Conservation (phyloP, 192 early-diverging fungal genomes). For the Obelidium mucronatum region DNA sequence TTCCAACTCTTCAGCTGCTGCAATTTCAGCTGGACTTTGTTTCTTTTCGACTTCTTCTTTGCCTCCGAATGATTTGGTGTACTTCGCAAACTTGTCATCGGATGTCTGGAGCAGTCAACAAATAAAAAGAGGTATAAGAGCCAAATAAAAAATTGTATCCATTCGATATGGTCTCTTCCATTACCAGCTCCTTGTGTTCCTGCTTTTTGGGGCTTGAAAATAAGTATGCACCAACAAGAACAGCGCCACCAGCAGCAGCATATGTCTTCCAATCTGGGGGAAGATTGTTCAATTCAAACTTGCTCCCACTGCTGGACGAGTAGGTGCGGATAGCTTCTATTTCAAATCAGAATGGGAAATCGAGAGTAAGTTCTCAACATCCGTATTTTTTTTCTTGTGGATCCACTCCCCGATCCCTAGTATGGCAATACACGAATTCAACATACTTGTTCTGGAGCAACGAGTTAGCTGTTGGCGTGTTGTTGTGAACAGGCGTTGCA, state of each 20-base stretch:
- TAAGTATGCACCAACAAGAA: neutral
- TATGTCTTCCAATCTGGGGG: conserved; percentile 14
- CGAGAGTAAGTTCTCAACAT: no score
- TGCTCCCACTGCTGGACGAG: neutral
- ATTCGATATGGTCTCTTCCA: no score
- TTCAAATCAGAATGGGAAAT: neutral
- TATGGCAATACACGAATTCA: no score
- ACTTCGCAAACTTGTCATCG: conserved; percentile 31
- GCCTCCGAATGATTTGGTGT: conserved; percentile 20
- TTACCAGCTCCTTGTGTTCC: neutral
- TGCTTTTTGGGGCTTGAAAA: neutral
- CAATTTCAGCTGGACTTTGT: neutral
- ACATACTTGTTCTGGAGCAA: no score
- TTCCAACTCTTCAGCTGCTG: neutral
- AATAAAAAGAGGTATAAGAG: neutral
- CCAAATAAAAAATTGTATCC: neutral
- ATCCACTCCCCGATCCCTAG: no score
- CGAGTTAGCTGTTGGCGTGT: no score
- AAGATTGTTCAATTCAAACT: neutral
- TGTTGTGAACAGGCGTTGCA: no score
- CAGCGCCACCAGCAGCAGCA: neutral
- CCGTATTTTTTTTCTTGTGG: no score
- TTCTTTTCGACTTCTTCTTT: neutral
- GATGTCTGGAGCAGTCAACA: neutral
- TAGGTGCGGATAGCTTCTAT: neutral